phyloP scores from a whole-genome alignment of 306 rosid genomes.

The Trifolium repens region DNA sequence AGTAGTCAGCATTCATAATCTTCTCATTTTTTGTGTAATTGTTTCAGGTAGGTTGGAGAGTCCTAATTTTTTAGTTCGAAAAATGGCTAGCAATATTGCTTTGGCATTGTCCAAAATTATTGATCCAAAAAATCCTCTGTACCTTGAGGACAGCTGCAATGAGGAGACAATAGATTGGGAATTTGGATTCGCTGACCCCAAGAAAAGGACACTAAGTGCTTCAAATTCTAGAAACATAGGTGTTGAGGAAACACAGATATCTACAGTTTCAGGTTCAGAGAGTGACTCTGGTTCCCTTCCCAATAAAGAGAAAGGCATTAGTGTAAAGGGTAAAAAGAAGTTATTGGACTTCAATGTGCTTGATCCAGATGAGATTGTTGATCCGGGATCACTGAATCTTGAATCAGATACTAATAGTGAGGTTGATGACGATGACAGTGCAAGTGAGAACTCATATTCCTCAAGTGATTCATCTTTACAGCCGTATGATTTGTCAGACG shows the following conservation, averaged over 20 bases:
- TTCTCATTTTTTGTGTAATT: conserved; percentile 43
- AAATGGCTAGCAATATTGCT: conserved; percentile 88
- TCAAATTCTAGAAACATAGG: conserved; percentile 44
- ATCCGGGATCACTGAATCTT: conserved; percentile 69
- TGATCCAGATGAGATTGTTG: conserved; percentile 95
- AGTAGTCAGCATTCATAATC: conserved; percentile 27
- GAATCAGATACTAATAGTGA: conserved; percentile 61
- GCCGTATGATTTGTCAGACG: conserved; percentile 90
- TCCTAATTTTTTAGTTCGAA: conserved; percentile 76
- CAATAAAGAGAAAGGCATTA: conserved; percentile 41
- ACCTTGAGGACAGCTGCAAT: conserved; percentile 81
- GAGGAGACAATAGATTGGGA: conserved; percentile 85
- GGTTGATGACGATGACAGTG: conserved; percentile 55
- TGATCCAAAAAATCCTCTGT: conserved; percentile 91
- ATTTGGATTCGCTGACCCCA: conserved; percentile 58
- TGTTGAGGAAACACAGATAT: conserved; percentile 39
- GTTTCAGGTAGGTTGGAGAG: conserved; percentile 94
- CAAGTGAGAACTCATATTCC: conserved; percentile 75
- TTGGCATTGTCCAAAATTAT: conserved; percentile 83
- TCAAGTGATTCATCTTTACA: conserved; percentile 79
- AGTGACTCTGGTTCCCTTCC: conserved; percentile 43
- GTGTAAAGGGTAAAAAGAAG: conserved; percentile 57
- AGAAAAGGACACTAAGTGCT: conserved; percentile 49
- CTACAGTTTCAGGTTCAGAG: conserved; percentile 45
- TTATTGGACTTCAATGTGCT: conserved; percentile 57